Conservation (phyloP, 352 stramenopile species). For the Saprolegnia diclina region DNA sequence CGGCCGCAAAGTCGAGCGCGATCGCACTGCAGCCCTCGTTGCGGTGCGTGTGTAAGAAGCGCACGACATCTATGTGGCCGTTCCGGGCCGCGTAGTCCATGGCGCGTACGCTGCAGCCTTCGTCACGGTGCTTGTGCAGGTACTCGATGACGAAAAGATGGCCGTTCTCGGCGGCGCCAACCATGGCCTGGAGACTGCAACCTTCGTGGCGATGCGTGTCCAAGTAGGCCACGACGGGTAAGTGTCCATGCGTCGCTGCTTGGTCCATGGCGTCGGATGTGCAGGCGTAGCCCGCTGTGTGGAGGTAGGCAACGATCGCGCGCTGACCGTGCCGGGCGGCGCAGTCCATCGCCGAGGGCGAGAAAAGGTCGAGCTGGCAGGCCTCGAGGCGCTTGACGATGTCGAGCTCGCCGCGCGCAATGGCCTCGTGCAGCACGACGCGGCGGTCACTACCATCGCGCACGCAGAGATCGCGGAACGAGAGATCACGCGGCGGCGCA, state of each 20-base stretch:
- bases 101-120: conserved; percentile 30
- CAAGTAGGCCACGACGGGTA: conserved; percentile 29
- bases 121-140: conserved; percentile 22
- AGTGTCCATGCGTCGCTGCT: conserved; percentile 28
- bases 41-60: conserved; percentile 30
- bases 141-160: conserved; percentile 16
- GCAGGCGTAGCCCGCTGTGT: conserved; percentile 21
- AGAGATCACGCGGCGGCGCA: background rate
- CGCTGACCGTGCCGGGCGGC: conserved; percentile 27
- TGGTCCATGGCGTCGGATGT: conserved; percentile 22
- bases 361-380: conserved; percentile 17
- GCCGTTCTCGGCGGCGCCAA: conserved; percentile 20
- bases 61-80: conserved; percentile 32
- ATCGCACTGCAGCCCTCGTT: conserved; percentile 28
- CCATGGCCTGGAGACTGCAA: conserved; percentile 30
- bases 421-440: conserved; percentile 19
- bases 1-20: conserved; percentile 31
- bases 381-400: conserved; percentile 5
- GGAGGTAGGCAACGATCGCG: conserved; percentile 28
- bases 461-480: background rate
- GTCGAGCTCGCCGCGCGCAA: conserved; percentile 5
- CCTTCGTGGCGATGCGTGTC: conserved; percentile 26
- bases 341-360: conserved; percentile 30
- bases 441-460: background rate
- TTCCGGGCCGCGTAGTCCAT: conserved; percentile 35